Conservation (phyloP, 2,329 filamentous ascomycete species). For the Stagonosporopsis rhizophila region DNA sequence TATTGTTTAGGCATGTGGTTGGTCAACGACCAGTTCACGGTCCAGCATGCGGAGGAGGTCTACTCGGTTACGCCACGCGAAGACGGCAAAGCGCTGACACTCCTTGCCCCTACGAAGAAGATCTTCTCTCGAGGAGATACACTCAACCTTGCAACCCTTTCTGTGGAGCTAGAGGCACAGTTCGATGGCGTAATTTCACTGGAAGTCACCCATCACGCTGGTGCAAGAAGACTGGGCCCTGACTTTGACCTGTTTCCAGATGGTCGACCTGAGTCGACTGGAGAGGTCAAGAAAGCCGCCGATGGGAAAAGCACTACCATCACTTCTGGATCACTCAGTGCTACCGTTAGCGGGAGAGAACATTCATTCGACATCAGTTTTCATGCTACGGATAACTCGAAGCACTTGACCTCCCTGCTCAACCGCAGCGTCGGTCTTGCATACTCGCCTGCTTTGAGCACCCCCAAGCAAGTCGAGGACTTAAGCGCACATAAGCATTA, state of each 20-base stretch:
- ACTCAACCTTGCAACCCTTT: slow-evolving; percentile 63
- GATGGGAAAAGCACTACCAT: slow-evolving; percentile 56
- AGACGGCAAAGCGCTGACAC: slow-evolving; percentile 57
- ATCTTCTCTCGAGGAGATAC: slow-evolving; percentile 63
- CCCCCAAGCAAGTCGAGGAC: slow-evolving; percentile 61
- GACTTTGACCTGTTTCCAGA: slow-evolving; percentile 65
- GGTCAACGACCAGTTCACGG: slow-evolving; percentile 64
- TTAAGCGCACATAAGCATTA: slow-evolving; percentile 55
- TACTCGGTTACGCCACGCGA: slow-evolving; percentile 58
- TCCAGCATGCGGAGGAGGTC: slow-evolving; percentile 72
- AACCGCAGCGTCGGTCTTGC: slow-evolving; percentile 65
- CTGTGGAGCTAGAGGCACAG: slow-evolving; percentile 63
- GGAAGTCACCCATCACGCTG: slow-evolving; percentile 65
- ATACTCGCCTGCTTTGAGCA: slow-evolving; percentile 62
- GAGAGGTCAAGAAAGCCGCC: slow-evolving; percentile 52
- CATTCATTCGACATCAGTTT: slow-evolving; percentile 65
- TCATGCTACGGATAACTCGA: slow-evolving; percentile 58
- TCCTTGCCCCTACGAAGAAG: slow-evolving; percentile 65
- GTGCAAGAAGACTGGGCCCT: slow-evolving; percentile 60
- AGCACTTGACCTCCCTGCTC: slow-evolving; percentile 62
- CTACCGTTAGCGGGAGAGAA: slow-evolving; percentile 57
- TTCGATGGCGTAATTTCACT: slow-evolving; percentile 67
- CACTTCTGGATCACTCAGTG: slow-evolving; percentile 60
- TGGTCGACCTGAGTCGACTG: slow-evolving; percentile 52
- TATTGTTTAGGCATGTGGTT: slow-evolving; percentile 65